Conservation (phyloP, 495 filamentous ascomycete genomes). For the Tetracladium setigerum region DNA sequence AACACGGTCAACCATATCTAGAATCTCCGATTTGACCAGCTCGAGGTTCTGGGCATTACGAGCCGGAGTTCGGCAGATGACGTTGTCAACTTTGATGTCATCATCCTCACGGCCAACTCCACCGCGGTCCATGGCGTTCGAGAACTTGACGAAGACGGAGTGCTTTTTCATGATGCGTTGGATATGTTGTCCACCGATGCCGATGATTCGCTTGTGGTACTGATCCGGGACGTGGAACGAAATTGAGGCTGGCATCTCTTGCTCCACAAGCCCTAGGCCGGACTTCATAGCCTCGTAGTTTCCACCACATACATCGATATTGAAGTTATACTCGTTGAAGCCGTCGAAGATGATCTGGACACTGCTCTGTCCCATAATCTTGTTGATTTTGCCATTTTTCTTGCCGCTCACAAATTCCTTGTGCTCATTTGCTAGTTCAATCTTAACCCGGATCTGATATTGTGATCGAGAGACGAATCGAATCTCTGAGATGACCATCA, state of each 20-base stretch:
- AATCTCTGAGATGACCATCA: constrained; percentile 87
- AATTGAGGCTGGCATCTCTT: constrained; percentile 98
- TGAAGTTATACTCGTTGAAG: constrained; percentile 99
- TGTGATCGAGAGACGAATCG: constrained; percentile 80
- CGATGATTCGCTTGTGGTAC: constrained; percentile 99
- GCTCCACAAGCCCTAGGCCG: constrained; percentile 86
- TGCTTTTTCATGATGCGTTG: constrained; percentile 99
- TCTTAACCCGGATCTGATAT: constrained; percentile 93
- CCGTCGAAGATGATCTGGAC: constrained; percentile 99
- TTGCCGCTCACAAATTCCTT: constrained; percentile 99
- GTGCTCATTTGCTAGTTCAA: constrained; percentile 97
- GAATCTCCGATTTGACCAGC: constrained; percentile 95
- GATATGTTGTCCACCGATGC: constrained; percentile 96
- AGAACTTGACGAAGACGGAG: constrained; percentile 99
- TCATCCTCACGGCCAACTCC: constrained; percentile 92
- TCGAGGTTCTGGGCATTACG: constrained; percentile 95
- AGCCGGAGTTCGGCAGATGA: constrained; percentile 95
- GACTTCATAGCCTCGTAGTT: constrained; percentile 89
- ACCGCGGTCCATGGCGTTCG: constrained; percentile 97
- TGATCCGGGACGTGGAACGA: constrained; percentile 99
- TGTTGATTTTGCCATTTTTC: constrained; percentile 99
- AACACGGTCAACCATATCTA: constrained; percentile 98
- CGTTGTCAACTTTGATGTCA: constrained; percentile 97
- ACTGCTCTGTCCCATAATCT: constrained; percentile 98
- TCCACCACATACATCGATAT: constrained; percentile 90